Conservation (phyloP, 2,329 filamentous ascomycete genomes). For the Nemania sp. region DNA sequence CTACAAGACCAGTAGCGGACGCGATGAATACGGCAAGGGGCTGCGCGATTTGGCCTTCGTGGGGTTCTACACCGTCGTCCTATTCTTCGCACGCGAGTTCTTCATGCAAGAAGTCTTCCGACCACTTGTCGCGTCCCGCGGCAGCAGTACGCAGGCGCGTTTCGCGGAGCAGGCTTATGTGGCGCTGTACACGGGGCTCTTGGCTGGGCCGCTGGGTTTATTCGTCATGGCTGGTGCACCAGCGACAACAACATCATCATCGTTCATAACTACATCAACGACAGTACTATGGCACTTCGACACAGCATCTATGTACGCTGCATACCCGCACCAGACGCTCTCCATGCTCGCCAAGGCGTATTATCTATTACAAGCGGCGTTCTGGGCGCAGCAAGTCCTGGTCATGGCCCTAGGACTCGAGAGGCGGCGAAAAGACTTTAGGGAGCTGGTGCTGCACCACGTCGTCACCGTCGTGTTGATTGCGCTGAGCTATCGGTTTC, state of each 20-base stretch:
- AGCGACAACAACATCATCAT: too few relatives aligned
- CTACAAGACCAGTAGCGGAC: constrained; percentile 56
- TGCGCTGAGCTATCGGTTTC: constrained; percentile 70
- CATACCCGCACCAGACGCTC: constrained; percentile 69
- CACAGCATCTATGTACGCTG: constrained; percentile 71
- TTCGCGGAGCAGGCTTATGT: constrained; percentile 81
- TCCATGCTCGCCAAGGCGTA: constrained; percentile 71
- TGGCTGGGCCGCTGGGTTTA: constrained; percentile 68
- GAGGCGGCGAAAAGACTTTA: constrained; percentile 74
- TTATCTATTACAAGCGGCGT: constrained; percentile 73
- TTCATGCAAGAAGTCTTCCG: constrained; percentile 71
- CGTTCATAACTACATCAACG: too few relatives aligned
- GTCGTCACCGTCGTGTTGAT: constrained; percentile 71
- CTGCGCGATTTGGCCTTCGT: constrained; percentile 70
- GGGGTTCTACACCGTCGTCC: constrained; percentile 69
- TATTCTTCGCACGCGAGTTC: constrained; percentile 75
- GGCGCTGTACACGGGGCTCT: constrained; percentile 68
- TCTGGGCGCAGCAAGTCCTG: constrained; percentile 75
- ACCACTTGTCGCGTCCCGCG: constrained; percentile 63
- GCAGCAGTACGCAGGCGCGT: constrained; percentile 66
- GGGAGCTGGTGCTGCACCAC: constrained; percentile 73
- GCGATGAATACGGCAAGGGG: constrained; percentile 69
- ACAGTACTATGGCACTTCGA: constrained; percentile 86
- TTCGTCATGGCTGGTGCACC: constrained; percentile 71
- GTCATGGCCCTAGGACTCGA: constrained; percentile 70